Percentiles rank a stretch among this genome's conserved stretches.
Conservation (phyloP, 768 basidiomycete species). For the Galerina marginata region DNA sequence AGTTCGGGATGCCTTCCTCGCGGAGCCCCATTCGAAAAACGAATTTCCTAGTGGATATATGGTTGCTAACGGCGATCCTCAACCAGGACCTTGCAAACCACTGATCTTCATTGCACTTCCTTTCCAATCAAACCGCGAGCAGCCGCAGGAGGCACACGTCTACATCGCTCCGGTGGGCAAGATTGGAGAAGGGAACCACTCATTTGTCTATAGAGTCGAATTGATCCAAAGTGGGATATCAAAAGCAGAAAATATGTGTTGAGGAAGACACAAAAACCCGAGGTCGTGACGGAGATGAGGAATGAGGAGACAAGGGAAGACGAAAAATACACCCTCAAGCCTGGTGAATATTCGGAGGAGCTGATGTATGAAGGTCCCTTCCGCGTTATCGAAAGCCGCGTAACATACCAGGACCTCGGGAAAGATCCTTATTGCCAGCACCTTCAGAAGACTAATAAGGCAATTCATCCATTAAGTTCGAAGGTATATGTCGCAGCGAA, state of each 20-base stretch:
- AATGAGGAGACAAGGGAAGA: conserved; percentile 9
- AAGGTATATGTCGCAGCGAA: conserved; percentile 51
- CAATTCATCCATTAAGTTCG: conserved; percentile 37
- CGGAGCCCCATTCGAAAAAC: conserved; percentile 16
- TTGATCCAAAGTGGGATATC: conserved; percentile 29
- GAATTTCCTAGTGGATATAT: conserved; percentile 6
- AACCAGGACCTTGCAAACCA: conserved; percentile 24
- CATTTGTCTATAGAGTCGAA: conserved; percentile 53
- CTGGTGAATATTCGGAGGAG: neutral
- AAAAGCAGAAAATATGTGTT: conserved; percentile 6
- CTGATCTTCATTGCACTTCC: conserved; percentile 34
- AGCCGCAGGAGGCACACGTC: conserved; percentile 49
- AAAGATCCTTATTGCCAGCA: conserved; percentile 38
- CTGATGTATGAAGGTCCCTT: conserved; percentile 30
- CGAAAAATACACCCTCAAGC: conserved; percentile 8
- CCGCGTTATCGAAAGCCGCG: conserved; percentile 27
- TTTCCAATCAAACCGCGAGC: conserved; percentile 26
- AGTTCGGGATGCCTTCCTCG: conserved; percentile 12
- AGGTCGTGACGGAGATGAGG: conserved; percentile 3
- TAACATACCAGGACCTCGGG: conserved; percentile 37
- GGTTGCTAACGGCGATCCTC: neutral
- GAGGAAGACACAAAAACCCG: conserved; percentile 3
- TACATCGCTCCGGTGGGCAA: conserved; percentile 44
- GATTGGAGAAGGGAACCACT: conserved; percentile 57
- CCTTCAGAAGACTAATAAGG: conserved; percentile 7